Evolutionary conservation across 2,329 filamentous ascomycete species (phyloP), one percentile per base, ranked within the genome.

Genomic region (Pestalotiopsis sp.): DNA sequence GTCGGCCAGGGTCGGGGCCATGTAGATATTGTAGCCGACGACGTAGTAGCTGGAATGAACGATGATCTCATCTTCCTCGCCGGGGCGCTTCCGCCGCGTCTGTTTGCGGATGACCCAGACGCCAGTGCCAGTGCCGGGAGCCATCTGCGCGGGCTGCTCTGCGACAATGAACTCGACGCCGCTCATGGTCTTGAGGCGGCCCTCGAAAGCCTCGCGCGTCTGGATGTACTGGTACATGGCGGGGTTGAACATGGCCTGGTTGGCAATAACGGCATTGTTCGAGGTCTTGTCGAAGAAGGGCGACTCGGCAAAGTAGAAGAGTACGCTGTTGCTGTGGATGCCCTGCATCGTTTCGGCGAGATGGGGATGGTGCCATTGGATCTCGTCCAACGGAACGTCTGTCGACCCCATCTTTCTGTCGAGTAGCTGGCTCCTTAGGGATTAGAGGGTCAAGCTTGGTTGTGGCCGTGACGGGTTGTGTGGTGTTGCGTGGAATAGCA

Each of bases 31-130:
- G 71, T 90, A 87, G 0, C 88, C 89, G 1, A 90, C 84, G 2
- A 92, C 83, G 73, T 90, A 91, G 74, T 91, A 92, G 2, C 85
- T 85, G 4, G 85, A 81, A 52, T 89, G 85, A 0, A 91, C 82
- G 1, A 79, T 85, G 30, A 91, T 82, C 69, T 90, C 88, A 71
- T 90, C 88, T 30, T 88, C 85, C 14, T 83, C 80, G 4, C 82
- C 81, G 55, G 83, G 81, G 14, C 83, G 81, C 79, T 90, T 89
- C 69, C 86, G 83, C 63, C 89, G 81, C 30, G 85, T 88, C 78
- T 92, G 89, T 81, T 91, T 91, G 74, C 88, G 85, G 72, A 92
- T 90, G 35, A 91, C 87, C 89, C 89, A 92, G 9, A 91, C 88
- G 35, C 89, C 89, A 0, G 89, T 91, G 24, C 85, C 85, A 48